Base-by-base conservation (phyloP, 2,329 filamentous ascomycete genomes). In the Paraphaeosphaeria sporulosa region DNA sequence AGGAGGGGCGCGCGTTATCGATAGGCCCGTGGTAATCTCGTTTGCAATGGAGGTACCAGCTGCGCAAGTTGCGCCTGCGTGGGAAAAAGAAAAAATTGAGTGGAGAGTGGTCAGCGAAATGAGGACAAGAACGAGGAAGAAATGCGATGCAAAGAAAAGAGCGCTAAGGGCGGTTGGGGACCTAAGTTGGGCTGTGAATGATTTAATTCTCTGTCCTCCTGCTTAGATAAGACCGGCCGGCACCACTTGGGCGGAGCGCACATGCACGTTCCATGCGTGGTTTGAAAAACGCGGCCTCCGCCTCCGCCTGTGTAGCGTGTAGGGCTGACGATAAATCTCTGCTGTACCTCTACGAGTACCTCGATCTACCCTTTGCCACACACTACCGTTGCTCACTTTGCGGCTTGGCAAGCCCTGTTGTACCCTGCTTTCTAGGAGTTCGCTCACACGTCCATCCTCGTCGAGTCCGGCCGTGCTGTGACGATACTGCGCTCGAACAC, bases 171-270 rank as follows among this genome's bases (percentile, higher is more conserved):
- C 52, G 51, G 42, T 25, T 46, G 25, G 52, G 52, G 38, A n/a
- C 49, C 40, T 42, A 27, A n/a, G 49, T 53, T 53, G 50, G 50
- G 50, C 50, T 53, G 50, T 50, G 47, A 50, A 42, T 53, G 36
- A 55, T 46, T 38, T 43, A 23, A 15, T 55, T 55, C 47, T 50
- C 47, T 50, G 47, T n/a, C 38, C 17, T 40, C n/a, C 27, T 34
- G 42, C 38, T 40, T 40, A 40, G 38, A 4, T 40, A 40, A 40
- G 38, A 40, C 38, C 17, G 13, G 19, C 52, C 9, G 19, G 19
- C 52, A 27, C 42, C 52, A 54, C 34, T 54, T 38, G 40, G 23
- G 51, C 51, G 38, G 51, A 43, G 52, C 44, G 42, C 27, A n/a
- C 52, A 36, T 36, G 52, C 52, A 55, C 52, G 42, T 55, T 36